phyloP scores from a whole-genome alignment of 768 basidiomycete genomes.

The Fomitopsis pulvina region DNA sequence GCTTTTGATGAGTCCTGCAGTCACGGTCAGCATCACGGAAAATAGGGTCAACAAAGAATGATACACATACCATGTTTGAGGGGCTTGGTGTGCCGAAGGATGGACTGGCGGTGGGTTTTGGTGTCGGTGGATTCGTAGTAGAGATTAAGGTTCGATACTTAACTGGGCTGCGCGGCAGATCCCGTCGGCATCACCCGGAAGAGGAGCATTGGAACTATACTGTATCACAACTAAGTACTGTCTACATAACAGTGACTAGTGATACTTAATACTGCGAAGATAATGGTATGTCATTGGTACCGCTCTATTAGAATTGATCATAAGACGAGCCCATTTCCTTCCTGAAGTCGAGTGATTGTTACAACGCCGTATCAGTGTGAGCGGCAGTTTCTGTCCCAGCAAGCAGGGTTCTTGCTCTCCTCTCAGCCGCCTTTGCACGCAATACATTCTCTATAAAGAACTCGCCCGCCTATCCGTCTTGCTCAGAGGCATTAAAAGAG shows the following conservation, averaged over 20 bases:
- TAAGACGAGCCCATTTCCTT: no score
- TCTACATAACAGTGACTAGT: no score
- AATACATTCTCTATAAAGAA: slow-evolving; percentile 92
- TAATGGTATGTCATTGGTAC: no score
- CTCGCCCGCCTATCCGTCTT: slow-evolving; percentile 72
- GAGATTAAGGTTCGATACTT: slow-evolving; percentile 25
- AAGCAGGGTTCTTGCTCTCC: slow-evolving; percentile 22
- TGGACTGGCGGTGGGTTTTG: slow-evolving; percentile 20
- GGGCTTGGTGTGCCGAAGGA: slow-evolving; percentile 19
- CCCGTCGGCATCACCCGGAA: slow-evolving; percentile 9
- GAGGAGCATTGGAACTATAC: neutral
- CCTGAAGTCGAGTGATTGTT: no score
- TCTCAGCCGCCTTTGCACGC: slow-evolving; percentile 47
- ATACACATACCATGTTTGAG: slow-evolving; percentile 24
- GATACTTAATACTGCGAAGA: neutral
- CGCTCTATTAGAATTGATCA: no score
- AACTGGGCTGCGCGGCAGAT: slow-evolving; percentile 14
- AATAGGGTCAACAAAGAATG: neutral
- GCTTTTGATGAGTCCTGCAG: slow-evolving; percentile 78
- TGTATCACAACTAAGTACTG: neutral
- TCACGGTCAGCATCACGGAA: slow-evolving; percentile 12
- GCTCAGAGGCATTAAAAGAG: neutral
- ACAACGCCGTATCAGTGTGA: no score
- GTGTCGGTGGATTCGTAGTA: slow-evolving; percentile 20
- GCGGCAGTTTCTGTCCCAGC: neutral